These are phyloP conservation scores for Uncinocarpus reesii DNA, from an alignment of 2,329 filamentous ascomycete species.

Conservation along the genomic window DNA sequence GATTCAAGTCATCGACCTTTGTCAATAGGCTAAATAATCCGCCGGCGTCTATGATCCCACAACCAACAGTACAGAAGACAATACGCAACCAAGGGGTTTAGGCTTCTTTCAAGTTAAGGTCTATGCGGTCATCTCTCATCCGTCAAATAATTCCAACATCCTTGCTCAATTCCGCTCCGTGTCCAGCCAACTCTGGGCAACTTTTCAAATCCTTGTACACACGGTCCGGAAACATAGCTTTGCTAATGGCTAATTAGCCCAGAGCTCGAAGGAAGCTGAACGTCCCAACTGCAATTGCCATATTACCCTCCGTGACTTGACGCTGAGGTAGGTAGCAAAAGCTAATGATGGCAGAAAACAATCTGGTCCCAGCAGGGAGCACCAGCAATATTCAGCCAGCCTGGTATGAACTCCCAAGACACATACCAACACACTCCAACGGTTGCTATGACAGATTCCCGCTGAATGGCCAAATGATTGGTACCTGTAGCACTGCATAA, in stretches of 20 bases:
- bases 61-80: constrained; percentile 50
- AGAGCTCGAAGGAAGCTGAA: constrained; percentile 57
- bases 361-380: constrained; percentile 50
- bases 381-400: constrained; percentile 53
- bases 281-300: constrained; percentile 53
- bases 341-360: constrained; percentile 55
- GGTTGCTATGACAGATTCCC: constrained; percentile 51
- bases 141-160: constrained; percentile 50
- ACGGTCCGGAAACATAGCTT: constrained; percentile 59
- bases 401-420: constrained; percentile 36
- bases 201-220: constrained; percentile 43
- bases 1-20: constrained; percentile 41
- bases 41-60: constrained; percentile 42
- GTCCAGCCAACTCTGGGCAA: constrained; percentile 40
- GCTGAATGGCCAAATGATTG: constrained; percentile 53
- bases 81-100: constrained; percentile 48
- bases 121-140: constrained; percentile 38
- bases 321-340: constrained; percentile 56
- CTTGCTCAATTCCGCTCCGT: constrained; percentile 43
- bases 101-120: constrained; percentile 40
- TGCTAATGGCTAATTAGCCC: constrained; percentile 57
- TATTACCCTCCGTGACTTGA: constrained; percentile 45
- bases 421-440: constrained; percentile 45
- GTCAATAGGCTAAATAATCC: constrained; percentile 45
- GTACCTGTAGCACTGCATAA: constrained; percentile 45